Evolutionary conservation across 2,329 filamentous ascomycete genomes (phyloP), one percentile per base, ranked within the genome.

Genomic region (Monosporascus ibericus): DNA sequence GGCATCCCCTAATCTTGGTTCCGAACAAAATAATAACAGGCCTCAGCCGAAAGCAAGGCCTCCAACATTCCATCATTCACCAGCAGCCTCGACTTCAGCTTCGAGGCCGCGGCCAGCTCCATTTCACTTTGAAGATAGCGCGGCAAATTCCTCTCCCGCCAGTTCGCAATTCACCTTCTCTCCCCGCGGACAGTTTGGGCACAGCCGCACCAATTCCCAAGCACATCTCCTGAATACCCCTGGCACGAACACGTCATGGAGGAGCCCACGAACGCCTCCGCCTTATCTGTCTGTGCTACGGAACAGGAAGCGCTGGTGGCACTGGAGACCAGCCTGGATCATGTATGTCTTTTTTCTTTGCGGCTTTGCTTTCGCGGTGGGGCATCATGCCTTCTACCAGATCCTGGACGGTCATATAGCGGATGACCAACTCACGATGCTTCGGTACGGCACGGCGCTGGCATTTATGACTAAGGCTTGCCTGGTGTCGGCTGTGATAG

Each of bases 391-490:
- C 37, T 74, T 68, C 56, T 73, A 74, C 56, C 52, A 53, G 6
- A 54, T 58, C 1, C 58, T 73, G 9, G 49, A 71, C 49, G 69
- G 66, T 8, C 60, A 60, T 42, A 59, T 61, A 2, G 70, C 69
- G 3, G 57, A 61, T 52, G 59, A 67, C 25, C 71, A 73, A 55
- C 50, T 71, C 18, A 49, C 63, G 36, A 73, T 70, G 71, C 62
- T 70, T 52, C 65, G 71, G 6, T 70, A 70, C 51, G 71, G 71
- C 3, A 70, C 69, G 1, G 56, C 70, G 2, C 57, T 74, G 44
- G 68, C 71, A 3, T 73, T 71, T 38, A 68, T 64, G 15, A 61
- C 70, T 2, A 74, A 74, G 59, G 70, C 71, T 6, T 64, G 67
- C 6, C 61, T 73, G 18, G 64, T 66, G 49, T 65, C 70, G 6